Percentiles rank a stretch among this genome's conserved stretches.
phyloP scores from a whole-genome alignment of 805 yeast species.

The Danielozyma ontarioensis region DNA sequence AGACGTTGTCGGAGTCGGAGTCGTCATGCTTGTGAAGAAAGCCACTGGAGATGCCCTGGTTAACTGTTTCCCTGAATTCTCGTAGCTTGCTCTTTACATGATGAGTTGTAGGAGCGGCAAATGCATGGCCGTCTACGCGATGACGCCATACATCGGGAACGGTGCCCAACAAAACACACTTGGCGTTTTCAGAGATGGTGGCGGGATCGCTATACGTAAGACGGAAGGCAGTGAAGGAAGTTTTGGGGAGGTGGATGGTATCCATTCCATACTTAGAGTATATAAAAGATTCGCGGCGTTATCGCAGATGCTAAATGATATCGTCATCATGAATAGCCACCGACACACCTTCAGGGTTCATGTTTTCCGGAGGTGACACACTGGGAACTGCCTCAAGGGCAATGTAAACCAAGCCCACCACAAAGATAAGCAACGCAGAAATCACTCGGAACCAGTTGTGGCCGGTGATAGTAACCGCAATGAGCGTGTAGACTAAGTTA shows the following conservation, averaged over 20 bases:
- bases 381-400: constrained; percentile 69
- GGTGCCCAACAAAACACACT: constrained; percentile 49
- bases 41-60: constrained; percentile 5
- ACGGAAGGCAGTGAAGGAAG: constrained; percentile 59
- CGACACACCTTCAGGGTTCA: constrained; percentile 47
- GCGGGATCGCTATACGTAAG: constrained; percentile 47
- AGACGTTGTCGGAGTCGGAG: background rate
- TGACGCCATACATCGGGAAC: constrained; percentile 52
- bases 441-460: constrained; percentile 54
- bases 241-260: constrained; percentile 34
- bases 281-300: no score
- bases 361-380: constrained; percentile 75
- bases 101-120: constrained; percentile 11
- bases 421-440: constrained; percentile 52
- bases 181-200: constrained; percentile 45
- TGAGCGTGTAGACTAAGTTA: constrained; percentile 33
- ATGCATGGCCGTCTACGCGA: constrained; percentile 24
- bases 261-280: no score
- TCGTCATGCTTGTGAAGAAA: constrained; percentile 1
- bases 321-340: constrained; percentile 38
- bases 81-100: constrained; percentile 6
- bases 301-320: constrained; percentile 25
- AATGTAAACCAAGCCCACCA: constrained; percentile 55
- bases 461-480: constrained; percentile 36
- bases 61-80: constrained; percentile 5